A percentile compares a stretch with the other conserved stretches of the same genome.
Conservation (phyloP, 192 early-diverging fungal genomes). For the Martensiomyces pterosporus region DNA sequence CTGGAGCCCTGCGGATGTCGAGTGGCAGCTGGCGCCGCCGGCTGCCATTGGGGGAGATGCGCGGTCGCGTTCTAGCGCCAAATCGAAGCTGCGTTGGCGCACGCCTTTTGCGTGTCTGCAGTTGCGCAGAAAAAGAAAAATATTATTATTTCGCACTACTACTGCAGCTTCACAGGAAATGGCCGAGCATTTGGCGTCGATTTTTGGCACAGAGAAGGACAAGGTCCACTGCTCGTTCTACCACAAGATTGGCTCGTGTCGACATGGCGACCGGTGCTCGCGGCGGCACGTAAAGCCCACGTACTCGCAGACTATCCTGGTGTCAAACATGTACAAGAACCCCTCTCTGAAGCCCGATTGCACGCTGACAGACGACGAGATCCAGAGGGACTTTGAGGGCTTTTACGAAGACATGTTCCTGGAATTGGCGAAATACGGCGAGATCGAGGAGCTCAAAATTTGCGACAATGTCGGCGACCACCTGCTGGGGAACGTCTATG, state of each 20-base stretch:
- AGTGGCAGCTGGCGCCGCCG: too few relatives aligned
- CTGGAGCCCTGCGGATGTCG: too few relatives aligned
- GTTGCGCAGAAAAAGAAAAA: too few relatives aligned
- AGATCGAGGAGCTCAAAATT: constrained; percentile 93
- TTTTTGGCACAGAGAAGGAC: constrained; percentile 98
- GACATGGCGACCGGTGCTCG: constrained; percentile 95
- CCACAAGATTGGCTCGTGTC: constrained; percentile 98
- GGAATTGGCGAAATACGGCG: constrained; percentile 94
- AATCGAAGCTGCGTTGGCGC: too few relatives aligned
- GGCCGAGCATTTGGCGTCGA: constrained; percentile 81
- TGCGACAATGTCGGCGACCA: constrained; percentile 99
- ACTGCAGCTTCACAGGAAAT: too few relatives aligned
- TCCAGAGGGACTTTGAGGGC: constrained; percentile 78
- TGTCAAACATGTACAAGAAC: constrained; percentile 95
- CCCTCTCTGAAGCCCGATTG: constrained; percentile 63
- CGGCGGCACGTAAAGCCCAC: constrained; percentile 96
- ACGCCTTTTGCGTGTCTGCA: too few relatives aligned
- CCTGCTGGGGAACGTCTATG: constrained; percentile 95
- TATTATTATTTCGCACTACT: too few relatives aligned
- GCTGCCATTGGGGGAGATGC: too few relatives aligned
- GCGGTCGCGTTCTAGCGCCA: too few relatives aligned
- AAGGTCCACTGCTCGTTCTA: constrained; percentile 99
- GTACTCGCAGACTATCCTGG: constrained; percentile 90
- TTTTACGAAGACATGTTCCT: constrained; percentile 97
- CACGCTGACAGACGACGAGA: constrained; percentile 66